Conservation (phyloP, 2,329 filamentous ascomycete species). For the Botryotinia convoluta region DNA sequence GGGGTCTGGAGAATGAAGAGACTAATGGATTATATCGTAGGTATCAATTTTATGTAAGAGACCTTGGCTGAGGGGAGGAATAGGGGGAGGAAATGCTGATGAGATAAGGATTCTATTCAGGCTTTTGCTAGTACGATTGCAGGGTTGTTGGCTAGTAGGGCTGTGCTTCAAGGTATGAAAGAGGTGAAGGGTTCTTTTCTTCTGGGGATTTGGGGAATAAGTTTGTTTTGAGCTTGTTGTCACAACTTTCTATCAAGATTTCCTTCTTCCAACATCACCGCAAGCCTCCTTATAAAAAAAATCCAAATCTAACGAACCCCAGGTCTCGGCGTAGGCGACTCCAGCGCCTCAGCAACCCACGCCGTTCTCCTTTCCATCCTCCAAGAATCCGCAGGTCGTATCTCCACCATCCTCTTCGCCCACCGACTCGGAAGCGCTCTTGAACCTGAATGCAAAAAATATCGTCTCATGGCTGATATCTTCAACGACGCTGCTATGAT, state of each 20-base stretch:
- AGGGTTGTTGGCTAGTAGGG: slow-evolving; percentile 61
- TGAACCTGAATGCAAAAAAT: slow-evolving; percentile 72
- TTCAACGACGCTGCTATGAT: slow-evolving; percentile 71
- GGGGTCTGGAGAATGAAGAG: neutral
- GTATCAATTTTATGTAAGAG: slow-evolving; percentile 64
- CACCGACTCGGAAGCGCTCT: slow-evolving; percentile 64
- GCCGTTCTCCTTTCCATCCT: slow-evolving; percentile 65
- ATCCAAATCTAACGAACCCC: neutral
- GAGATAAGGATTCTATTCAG: slow-evolving; percentile 56
- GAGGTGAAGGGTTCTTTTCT: neutral
- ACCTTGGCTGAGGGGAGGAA: neutral
- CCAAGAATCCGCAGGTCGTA: slow-evolving; percentile 62
- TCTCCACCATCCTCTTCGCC: slow-evolving; percentile 69
- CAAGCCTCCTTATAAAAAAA: neutral
- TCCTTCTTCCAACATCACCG: neutral
- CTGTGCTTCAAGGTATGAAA: slow-evolving; percentile 60
- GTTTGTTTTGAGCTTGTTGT: neutral
- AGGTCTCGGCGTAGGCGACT: slow-evolving; percentile 68
- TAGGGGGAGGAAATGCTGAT: slow-evolving; percentile 1
- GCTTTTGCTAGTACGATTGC: slow-evolving; percentile 65
- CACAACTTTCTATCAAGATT: neutral
- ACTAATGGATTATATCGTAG: slow-evolving; percentile 39
- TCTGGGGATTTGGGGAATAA: neutral
- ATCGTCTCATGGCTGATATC: slow-evolving; percentile 65
- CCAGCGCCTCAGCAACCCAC: slow-evolving; percentile 60